Evolutionary conservation across 768 basidiomycete species (phyloP).

Genomic region (Mycena leptocephala): DNA sequence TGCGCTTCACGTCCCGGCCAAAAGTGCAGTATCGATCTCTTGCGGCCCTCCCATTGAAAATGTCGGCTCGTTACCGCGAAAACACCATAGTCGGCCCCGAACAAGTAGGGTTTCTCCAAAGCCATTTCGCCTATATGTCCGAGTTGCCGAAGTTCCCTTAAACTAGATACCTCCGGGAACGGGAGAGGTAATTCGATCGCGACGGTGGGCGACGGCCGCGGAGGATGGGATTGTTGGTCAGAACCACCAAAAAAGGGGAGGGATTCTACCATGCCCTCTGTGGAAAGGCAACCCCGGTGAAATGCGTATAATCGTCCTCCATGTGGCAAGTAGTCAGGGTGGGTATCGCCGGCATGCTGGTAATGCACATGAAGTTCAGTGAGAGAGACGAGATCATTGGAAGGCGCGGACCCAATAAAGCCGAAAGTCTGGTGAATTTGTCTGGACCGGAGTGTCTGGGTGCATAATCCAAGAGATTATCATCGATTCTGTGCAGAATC

Average conservation of each 20-base stretch:
- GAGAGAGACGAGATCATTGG: not conserved
- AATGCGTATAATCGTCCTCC: not conserved
- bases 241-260: too few relatives aligned
- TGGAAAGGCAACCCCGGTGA: not conserved
- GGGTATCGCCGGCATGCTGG: not conserved
- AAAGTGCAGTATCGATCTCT: not conserved
- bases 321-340: not conserved
- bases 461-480: not conserved
- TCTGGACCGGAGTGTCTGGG: too few relatives aligned
- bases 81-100: not conserved
- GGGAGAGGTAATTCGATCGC: not conserved
- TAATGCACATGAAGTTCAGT: not conserved
- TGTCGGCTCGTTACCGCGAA: not conserved
- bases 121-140: too few relatives aligned
- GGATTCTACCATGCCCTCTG: not conserved
- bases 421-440: too few relatives aligned
- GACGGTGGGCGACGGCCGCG: not conserved
- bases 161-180: not conserved
- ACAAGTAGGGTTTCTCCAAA: not conserved
- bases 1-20: not conserved
- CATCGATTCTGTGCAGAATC: not conserved
- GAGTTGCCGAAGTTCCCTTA: not conserved
- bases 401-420: not conserved
- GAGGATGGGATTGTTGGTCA: not conserved
- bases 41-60: not conserved